These are phyloP conservation scores for Yamadazyma kitorensis DNA, from an alignment of 805 yeast genomes.

Conservation along the genomic window DNA sequence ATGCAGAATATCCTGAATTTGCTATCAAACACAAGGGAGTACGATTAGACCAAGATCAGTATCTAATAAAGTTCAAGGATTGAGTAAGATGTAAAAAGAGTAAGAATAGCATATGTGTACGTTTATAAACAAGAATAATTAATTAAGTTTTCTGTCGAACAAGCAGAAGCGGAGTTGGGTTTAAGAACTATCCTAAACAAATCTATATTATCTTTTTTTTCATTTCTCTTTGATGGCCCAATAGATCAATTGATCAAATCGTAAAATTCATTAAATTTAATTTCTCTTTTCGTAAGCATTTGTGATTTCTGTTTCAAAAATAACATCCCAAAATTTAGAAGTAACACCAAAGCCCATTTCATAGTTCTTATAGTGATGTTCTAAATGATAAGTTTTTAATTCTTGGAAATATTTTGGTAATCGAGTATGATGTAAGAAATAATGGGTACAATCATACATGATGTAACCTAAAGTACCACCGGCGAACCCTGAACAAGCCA, in stretches of 20 bases:
- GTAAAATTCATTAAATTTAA: conserved; percentile 8
- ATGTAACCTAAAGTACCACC: conserved; percentile 96
- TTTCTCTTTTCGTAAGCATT: conserved; percentile 45
- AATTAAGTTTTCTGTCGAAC: too few relatives aligned
- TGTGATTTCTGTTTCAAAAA: conserved; percentile 78
- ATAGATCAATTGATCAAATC: too few relatives aligned
- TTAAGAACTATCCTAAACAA: too few relatives aligned
- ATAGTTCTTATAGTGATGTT: conserved; percentile 96
- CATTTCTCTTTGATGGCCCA: too few relatives aligned
- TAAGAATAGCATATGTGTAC: too few relatives aligned
- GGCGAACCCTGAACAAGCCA: conserved; percentile 90
- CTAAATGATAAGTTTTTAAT: conserved; percentile 87
- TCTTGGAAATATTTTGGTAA: conserved; percentile 76
- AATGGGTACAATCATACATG: conserved; percentile 90
- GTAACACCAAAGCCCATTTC: conserved; percentile 98
- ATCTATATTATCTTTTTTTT: too few relatives aligned
- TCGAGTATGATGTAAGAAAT: conserved; percentile 83
- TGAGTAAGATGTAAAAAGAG: too few relatives aligned
- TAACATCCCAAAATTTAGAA: conserved; percentile 87
- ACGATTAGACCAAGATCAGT: conserved; percentile 10
- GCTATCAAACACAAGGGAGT: conserved; percentile 10
- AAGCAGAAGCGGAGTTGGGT: too few relatives aligned
- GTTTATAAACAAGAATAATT: too few relatives aligned
- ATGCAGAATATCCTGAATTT: conserved; percentile 7
- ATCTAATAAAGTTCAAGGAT: conserved; percentile 6